These are phyloP conservation scores for Apiospora aurea DNA, from an alignment of 2,329 filamentous ascomycete genomes.

Conservation along the genomic window DNA sequence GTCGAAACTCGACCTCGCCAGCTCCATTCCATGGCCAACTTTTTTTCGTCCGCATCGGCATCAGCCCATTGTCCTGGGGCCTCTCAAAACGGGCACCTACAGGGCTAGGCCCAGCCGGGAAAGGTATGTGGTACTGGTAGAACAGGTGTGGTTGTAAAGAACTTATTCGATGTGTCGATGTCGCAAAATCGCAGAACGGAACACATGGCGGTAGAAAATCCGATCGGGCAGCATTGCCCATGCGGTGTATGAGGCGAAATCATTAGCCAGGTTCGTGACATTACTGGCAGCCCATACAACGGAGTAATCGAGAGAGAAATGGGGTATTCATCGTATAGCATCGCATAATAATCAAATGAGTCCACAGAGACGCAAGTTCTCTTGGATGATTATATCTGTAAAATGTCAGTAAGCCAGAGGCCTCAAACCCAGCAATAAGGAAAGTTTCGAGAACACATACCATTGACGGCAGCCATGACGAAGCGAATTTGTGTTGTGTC, in stretches of 20 bases:
- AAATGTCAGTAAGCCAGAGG: constrained; percentile 48
- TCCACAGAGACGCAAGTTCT: constrained; percentile 96
- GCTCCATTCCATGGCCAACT: constrained; percentile 17
- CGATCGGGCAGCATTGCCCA: constrained; percentile 35
- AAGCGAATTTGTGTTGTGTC: constrained; percentile 99
- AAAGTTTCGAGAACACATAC: constrained; percentile 59
- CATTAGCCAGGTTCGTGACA: constrained; percentile 44
- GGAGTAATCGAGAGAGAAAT: constrained; percentile 35
- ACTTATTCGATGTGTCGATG: constrained; percentile 25
- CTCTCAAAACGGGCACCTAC: constrained; percentile 14
- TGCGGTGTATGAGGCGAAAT: constrained; percentile 36
- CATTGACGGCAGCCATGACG: constrained; percentile 99
- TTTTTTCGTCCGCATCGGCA: constrained; percentile 13
- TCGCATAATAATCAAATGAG: constrained; percentile 74
- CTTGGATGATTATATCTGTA: constrained; percentile 98
- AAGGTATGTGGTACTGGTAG: constrained; percentile 19
- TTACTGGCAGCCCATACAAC: constrained; percentile 38
- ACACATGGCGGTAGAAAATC: constrained; percentile 19
- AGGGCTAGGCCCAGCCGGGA: constrained; percentile 1
- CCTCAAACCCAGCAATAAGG: neutral
- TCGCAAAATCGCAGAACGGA: constrained; percentile 9
- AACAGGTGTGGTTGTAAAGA: constrained; percentile 24
- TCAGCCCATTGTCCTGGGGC: neutral
- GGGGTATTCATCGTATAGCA: constrained; percentile 32
- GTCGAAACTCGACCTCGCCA: constrained; percentile 3